phyloP scores from a whole-genome alignment of 73 alveolate genomes.

The Paramecium biaurelia region DNA sequence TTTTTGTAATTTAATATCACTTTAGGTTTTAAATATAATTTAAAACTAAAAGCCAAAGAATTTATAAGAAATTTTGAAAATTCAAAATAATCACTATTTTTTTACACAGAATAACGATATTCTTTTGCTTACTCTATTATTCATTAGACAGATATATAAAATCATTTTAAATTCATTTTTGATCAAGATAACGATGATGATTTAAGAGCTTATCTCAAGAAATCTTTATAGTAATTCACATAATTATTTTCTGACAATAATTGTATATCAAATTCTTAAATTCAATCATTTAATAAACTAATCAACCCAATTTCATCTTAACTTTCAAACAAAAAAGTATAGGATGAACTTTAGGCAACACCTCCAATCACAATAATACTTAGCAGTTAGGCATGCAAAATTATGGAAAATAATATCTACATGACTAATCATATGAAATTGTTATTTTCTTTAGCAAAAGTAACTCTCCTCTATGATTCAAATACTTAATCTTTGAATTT shows the following conservation, averaged over 20 bases:
- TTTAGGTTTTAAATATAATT: background rate
- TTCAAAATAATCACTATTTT: background rate
- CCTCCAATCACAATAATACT: background rate
- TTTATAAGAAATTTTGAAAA: background rate
- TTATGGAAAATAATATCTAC: background rate
- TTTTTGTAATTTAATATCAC: background rate
- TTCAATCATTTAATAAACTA: background rate
- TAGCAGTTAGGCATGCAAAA: background rate
- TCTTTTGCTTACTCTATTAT: background rate
- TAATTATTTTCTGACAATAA: background rate
- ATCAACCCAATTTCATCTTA: background rate
- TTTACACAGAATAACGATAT: background rate
- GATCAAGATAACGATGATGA: conserved; percentile 1
- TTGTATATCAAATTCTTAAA: background rate
- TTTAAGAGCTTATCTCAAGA: background rate
- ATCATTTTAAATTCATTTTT: background rate
- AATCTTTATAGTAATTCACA: background rate
- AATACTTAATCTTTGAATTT: background rate
- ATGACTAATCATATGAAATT: background rate
- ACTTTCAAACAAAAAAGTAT: background rate
- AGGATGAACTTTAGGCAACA: background rate
- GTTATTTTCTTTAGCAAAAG: background rate
- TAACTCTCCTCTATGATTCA: background rate
- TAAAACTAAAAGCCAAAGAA: background rate
- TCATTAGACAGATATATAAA: background rate